phyloP scores from a whole-genome alignment of 2,329 filamentous ascomycete genomes.

The Mollisia scopiformis region DNA sequence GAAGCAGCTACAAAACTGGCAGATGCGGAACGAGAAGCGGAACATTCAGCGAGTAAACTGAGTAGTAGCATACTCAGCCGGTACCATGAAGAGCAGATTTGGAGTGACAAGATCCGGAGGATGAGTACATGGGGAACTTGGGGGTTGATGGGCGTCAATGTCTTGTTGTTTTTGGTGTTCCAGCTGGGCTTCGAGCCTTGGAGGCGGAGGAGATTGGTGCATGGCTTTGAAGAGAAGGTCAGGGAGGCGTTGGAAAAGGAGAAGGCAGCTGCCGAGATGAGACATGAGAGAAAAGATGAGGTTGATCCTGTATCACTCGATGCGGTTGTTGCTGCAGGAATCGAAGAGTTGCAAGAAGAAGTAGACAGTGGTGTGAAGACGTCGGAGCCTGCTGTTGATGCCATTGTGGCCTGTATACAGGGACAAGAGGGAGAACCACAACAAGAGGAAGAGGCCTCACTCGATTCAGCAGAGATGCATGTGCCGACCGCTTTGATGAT shows the following conservation, averaged over 20 bases:
- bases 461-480: slow-evolving; percentile 25
- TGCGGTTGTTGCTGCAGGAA: slow-evolving; percentile 26
- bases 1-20: slow-evolving; percentile 73
- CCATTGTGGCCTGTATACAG: slow-evolving; percentile 24
- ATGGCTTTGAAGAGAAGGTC: slow-evolving; percentile 80
- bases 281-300: background rate
- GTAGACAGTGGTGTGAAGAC: slow-evolving; percentile 1
- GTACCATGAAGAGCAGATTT: slow-evolving; percentile 99
- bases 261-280: slow-evolving; percentile 16
- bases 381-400: slow-evolving; percentile 28
- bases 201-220: slow-evolving; percentile 79
- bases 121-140: slow-evolving; percentile 99
- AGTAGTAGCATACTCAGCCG: slow-evolving; percentile 84
- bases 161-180: slow-evolving; percentile 82
- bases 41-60: slow-evolving; percentile 74
- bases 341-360: slow-evolving; percentile 29
- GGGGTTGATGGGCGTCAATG: slow-evolving; percentile 96
- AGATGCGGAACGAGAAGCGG: slow-evolving; percentile 76
- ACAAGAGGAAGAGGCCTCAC: slow-evolving; percentile 23
- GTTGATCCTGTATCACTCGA: slow-evolving; percentile 25
- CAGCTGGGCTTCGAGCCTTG: slow-evolving; percentile 93
- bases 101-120: slow-evolving; percentile 94
- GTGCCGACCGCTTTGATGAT: slow-evolving; percentile 20
- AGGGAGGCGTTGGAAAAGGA: slow-evolving; percentile 58
- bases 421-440: slow-evolving; percentile 14